Evolutionary conservation across 108 stramenopile genomes (phyloP), one percentile per base, ranked within the genome.

Genomic region (Epithemia pelagica): DNA sequence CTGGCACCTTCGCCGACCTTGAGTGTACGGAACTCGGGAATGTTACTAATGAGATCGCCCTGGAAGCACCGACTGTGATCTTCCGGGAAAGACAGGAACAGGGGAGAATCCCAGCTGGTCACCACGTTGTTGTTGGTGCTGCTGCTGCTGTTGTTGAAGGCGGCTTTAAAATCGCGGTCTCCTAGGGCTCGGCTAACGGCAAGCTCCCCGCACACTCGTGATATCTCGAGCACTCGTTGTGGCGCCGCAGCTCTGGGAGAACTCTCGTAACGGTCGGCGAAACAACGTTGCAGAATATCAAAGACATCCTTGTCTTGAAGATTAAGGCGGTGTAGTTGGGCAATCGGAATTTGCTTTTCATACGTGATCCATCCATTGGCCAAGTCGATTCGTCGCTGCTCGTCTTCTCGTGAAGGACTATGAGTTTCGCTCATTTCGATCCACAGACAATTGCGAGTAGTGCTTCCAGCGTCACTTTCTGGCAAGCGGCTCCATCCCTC

Each of bases 311-410:
- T 64, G 66, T 89, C 86, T 25, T 67, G 66, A 25, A 87, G 77
- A 55, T 85, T 84, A 82, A 91, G 82, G 25, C 86, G 75, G 59
- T 87, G 81, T 19, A 88, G 67, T 58, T 88, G 90, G 7, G 74
- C 79, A 61, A 73, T 68, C 15, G 84, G 84, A 20, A 88, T 86
- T 69, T 92, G 87, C 1, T 73, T 79, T 72, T 89, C 91, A 21
- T 74, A 64, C 10, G 86, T 85, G 23, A 89, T 75, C 91, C 91
- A 92, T 31, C 91, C 91, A 66, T 89, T 87, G 0, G 91, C 91
- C 10, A 66, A 30, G 70, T 87, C 74, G 28, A 92, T 92, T 54
- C 91, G 80, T 23, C 61, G 65, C 57, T 56, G 58, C 63, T 92
- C 91, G 54, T 85, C 75, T 19, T 66, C 67, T 28, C 80, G 71